Conservation (phyloP, 768 basidiomycete genomes). For the Krasilnikovozyma curviuscula region DNA sequence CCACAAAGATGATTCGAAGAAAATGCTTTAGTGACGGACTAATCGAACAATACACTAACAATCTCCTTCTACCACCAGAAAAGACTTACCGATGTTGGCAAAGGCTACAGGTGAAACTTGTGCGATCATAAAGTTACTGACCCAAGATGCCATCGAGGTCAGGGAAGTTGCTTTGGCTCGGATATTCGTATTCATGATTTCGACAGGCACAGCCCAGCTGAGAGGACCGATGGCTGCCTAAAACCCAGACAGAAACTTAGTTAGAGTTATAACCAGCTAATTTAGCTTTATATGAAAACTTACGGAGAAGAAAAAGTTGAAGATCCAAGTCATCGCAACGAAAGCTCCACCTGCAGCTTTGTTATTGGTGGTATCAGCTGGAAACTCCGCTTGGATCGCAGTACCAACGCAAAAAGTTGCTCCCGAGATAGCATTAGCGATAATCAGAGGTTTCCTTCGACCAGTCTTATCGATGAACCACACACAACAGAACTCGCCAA, state of each 20-base stretch:
- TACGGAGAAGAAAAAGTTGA: constrained; percentile 37
- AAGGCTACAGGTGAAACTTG: constrained; percentile 33
- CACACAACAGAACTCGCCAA: constrained; percentile 34
- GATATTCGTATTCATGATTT: constrained; percentile 32
- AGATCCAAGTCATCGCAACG: constrained; percentile 30
- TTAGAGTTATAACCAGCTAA: too few species aligned
- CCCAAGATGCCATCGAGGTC: constrained; percentile 31
- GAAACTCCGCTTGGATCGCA: constrained; percentile 32
- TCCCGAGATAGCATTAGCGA: constrained; percentile 31
- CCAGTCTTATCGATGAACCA: constrained; percentile 32
- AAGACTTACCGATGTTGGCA: constrained; percentile 28
- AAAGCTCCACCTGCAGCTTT: background rate
- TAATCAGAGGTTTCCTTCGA: constrained; percentile 29
- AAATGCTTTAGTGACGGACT: too few species aligned
- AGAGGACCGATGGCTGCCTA: constrained; percentile 31
- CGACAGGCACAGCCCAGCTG: constrained; percentile 34
- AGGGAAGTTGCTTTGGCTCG: constrained; percentile 33
- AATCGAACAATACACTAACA: constrained; percentile 18
- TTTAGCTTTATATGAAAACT: too few species aligned
- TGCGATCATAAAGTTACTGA: constrained; percentile 29
- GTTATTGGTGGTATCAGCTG: constrained; percentile 23
- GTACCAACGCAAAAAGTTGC: constrained; percentile 32
- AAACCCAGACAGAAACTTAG: background rate
- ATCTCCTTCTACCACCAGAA: constrained; percentile 16
- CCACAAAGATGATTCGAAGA: too few species aligned